Percentiles rank a stretch among this genome's conserved stretches.
phyloP scores from a whole-genome alignment of 371 early-diverging fungal species.

The Lichtheimia ramosa region DNA sequence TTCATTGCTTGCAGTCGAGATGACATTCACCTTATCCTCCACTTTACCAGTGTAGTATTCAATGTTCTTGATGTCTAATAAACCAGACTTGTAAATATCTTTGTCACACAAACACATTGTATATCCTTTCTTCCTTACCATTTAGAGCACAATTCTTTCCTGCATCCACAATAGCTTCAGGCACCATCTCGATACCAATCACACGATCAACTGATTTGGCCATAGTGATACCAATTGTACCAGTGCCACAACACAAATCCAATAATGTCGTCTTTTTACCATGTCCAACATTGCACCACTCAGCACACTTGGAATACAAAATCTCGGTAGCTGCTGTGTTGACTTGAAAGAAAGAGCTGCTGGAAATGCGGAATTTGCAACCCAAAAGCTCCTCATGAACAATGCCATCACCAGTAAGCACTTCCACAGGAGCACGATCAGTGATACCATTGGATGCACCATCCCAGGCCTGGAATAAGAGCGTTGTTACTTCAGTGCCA shows the following conservation, averaged over 20 bases:
- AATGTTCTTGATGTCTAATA: conserved; percentile 51
- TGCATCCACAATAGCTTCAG: conserved; percentile 78
- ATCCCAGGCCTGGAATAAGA: conserved; percentile 58
- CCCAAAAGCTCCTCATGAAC: conserved; percentile 71
- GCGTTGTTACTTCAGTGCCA: conserved; percentile 40
- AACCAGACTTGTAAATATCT: not conserved
- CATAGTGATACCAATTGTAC: conserved; percentile 85
- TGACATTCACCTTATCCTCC: conserved; percentile 62
- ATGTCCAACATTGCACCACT: conserved; percentile 40
- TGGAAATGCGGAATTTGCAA: conserved; percentile 70
- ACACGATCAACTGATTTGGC: conserved; percentile 68
- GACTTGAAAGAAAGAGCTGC: conserved; percentile 80
- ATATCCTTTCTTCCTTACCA: conserved; percentile 32
- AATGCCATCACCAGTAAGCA: conserved; percentile 61
- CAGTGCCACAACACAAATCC: conserved; percentile 90
- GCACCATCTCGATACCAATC: conserved; percentile 77
- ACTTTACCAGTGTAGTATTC: conserved; percentile 62
- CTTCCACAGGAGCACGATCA: conserved; percentile 46
- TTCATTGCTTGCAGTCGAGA: conserved; percentile 32
- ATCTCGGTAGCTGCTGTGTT: conserved; percentile 77
- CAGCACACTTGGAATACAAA: conserved; percentile 56
- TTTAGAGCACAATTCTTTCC: conserved; percentile 68
- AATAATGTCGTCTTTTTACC: conserved; percentile 52
- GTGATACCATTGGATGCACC: conserved; percentile 62
- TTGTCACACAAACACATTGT: not conserved